A percentile compares a stretch with the other conserved stretches of the same genome.
phyloP scores from a whole-genome alignment of 2,329 filamentous ascomycete genomes.

The Cladosporium sp. region DNA sequence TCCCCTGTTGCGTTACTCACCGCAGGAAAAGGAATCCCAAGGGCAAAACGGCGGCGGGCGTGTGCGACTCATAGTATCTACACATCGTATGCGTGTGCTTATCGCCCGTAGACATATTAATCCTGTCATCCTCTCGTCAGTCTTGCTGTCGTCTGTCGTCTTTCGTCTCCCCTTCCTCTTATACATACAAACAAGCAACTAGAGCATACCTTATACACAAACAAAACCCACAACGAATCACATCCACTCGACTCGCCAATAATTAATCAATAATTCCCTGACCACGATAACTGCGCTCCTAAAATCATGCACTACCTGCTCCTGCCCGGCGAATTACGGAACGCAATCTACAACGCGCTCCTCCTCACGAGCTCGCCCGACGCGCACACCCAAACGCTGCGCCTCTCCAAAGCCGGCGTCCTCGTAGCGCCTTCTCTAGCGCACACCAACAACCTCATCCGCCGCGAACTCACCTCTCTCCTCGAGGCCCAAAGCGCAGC shows the following conservation, averaged over 20 bases:
- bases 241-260: not conserved
- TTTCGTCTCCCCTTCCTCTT: not conserved
- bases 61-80: conserved; percentile 15
- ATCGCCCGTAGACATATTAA: conserved; percentile 5
- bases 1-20: conserved; percentile 12
- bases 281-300: not conserved
- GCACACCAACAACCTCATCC: conserved; percentile 13
- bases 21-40: not conserved
- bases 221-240: not conserved
- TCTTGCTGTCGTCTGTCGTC: not conserved
- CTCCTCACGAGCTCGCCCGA: conserved; percentile 5
- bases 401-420: conserved; percentile 9
- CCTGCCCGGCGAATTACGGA: conserved; percentile 18
- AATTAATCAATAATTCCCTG: not conserved
- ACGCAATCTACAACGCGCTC: conserved; percentile 17
- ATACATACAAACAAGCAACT: not conserved
- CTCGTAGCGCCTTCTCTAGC: conserved; percentile 15
- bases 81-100: conserved; percentile 9
- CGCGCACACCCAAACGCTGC: conserved; percentile 2
- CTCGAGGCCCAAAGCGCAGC: not conserved
- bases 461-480: conserved; percentile 11
- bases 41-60: not conserved
- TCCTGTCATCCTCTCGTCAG: not conserved
- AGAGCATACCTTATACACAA: not conserved
- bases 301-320: conserved; percentile 15